Evolutionary conservation across 116 monocot genomes (phyloP).

Genomic region (Trichopus zeylanicus): DNA sequence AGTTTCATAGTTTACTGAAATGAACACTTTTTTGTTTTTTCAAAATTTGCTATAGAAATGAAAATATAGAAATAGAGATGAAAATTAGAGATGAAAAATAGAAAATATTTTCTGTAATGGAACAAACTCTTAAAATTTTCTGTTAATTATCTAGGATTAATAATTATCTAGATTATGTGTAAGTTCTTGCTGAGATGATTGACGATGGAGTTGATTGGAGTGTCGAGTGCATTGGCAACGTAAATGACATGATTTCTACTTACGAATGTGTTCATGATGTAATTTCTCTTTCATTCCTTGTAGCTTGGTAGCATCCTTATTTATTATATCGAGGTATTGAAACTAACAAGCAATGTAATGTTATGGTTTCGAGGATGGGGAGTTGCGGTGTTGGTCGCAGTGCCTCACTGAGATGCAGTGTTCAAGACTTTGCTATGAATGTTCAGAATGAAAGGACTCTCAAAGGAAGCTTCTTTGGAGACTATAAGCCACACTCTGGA

Average conservation of each 20-base stretch:
- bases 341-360: no score
- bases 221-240: constrained; percentile 42
- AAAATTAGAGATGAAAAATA: no score
- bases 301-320: no score
- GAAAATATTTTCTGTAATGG: no score
- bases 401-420: constrained; percentile 56
- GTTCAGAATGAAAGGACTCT: constrained; percentile 77
- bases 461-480: constrained; percentile 89
- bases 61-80: no score
- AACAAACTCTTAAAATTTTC: no score
- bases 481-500: constrained; percentile 85
- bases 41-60: no score
- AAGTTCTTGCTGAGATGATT: constrained; percentile 67
- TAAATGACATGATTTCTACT: constrained; percentile 61
- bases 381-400: constrained; percentile 75
- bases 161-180: no score
- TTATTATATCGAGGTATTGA: no score
- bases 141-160: no score
- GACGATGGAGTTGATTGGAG: constrained; percentile 48
- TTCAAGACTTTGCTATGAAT: constrained; percentile 80
- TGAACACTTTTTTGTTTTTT: no score
- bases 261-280: constrained; percentile 83
- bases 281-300: constrained; percentile 3
- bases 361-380: constrained; percentile 81
- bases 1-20: no score